Base-by-base conservation (phyloP, 1,139 yeast species). In the Geotrichum reessii region DNA sequence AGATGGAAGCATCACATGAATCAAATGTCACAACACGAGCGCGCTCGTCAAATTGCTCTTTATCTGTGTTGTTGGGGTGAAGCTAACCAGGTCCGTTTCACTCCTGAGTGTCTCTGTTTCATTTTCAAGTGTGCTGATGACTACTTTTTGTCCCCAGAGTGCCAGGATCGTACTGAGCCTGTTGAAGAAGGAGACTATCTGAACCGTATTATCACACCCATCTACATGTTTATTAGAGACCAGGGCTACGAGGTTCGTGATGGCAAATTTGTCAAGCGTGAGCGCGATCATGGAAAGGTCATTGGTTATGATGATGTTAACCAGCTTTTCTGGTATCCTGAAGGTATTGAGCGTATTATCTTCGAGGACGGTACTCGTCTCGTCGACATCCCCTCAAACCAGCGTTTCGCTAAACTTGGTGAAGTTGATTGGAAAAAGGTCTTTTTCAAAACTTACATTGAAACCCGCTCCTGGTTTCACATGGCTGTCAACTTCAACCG, bases 321-420 rank as follows among this genome's bases (percentile, higher is more conserved):
- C 76, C 99, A 95, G 79, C 82, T 93, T 68, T 93, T 93, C 78
- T 93, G 99, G 99, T 95, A 93, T 76, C 98, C 99, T 50, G 98
- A 93, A 77, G 99, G 99, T 80, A 87, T 93, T 68, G 87, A 95
- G 63, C 86, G 95, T 77, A 92, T 93, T 70, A 82, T 87, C 55
- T 83, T 92, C 70, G 92, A 87, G 71, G 98, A 93, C 73, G 96
- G 96, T 64, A 79, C 96, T 42, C 85, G 96, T 73, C 79, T 93
- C 71, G 90, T 93, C 59, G 99, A 95, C 69, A 77, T 91, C 69
- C 95, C 97, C 50, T 82, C 85, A 63, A 89, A 85, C 69, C 97
- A 93, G 75, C 87, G 99, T 74, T 95, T 83, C 74, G 81, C 85
- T 69, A 86, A 87, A 74, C 81, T 93, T 62, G 97, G 97, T 66